These are phyloP conservation scores for Eucalyptus fibrosa DNA, from an alignment of 345 rosid species.

Conservation along the genomic window DNA sequence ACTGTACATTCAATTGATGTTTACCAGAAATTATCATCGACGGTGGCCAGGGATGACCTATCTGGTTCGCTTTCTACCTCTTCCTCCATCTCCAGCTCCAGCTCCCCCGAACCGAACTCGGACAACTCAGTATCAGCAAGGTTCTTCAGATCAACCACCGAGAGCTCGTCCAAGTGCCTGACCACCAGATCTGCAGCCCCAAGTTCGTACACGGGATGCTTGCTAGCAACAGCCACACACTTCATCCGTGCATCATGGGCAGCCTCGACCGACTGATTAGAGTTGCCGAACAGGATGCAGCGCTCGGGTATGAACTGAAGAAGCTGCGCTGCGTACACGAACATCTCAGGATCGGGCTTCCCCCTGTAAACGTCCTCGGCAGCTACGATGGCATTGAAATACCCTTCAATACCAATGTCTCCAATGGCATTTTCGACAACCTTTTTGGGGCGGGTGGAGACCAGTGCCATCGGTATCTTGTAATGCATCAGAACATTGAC, in stretches of 20 bases:
- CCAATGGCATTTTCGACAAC: conserved; percentile 64
- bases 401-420: conserved; percentile 47
- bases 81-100: conserved; percentile 53
- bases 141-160: conserved; percentile 85
- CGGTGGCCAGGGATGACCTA: conserved; percentile 12
- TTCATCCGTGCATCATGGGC: conserved; percentile 93
- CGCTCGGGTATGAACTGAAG: conserved; percentile 83
- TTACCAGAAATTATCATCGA: conserved; percentile 74
- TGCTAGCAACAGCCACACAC: conserved; percentile 95
- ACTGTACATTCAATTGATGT: conserved; percentile 39
- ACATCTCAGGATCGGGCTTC: conserved; percentile 97
- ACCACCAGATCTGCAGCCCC: conserved; percentile 93
- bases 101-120: conserved; percentile 47
- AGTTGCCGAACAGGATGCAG: conserved; percentile 93
- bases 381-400: conserved; percentile 63
- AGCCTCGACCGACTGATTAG: conserved; percentile 87
- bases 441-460: conserved; percentile 75
- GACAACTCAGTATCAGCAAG: conserved; percentile 70
- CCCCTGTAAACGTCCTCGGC: conserved; percentile 92
- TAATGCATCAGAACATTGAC: conserved; percentile 69
- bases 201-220: conserved; percentile 84
- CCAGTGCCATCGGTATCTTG: conserved; percentile 95
- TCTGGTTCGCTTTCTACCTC: conserved; percentile 47
- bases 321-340: conserved; percentile 71
- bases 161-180: conserved; percentile 64